Conservation (phyloP, 2,329 filamentous ascomycete genomes). For the Exophiala sp. region DNA sequence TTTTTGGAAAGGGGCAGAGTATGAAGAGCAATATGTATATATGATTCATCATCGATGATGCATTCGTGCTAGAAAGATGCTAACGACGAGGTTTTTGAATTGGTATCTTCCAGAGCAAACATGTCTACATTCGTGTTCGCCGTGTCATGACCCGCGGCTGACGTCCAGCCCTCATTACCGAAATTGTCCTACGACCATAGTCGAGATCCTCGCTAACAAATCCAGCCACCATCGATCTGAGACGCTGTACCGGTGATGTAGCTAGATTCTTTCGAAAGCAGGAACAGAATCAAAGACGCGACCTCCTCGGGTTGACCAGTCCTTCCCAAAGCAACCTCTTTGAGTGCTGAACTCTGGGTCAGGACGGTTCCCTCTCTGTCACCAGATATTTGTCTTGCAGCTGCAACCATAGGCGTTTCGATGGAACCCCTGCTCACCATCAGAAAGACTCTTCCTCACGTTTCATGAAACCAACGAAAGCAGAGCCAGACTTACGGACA, state of each 20-base stretch:
- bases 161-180: no score
- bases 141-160: no score
- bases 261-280: background rate
- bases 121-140: no score
- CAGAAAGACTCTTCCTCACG: no score
- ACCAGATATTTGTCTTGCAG: no score
- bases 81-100: no score
- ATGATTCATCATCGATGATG: no score
- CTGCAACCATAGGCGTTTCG: background rate
- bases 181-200: no score
- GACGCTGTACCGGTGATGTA: background rate
- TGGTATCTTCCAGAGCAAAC: no score
- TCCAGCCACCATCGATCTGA: background rate
- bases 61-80: no score
- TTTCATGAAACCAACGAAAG: background rate
- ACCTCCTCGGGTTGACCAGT: slow-evolving; percentile 1
- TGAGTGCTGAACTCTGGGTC: no score
- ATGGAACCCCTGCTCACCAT: background rate
- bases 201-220: no score
- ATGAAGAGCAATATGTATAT: background rate
- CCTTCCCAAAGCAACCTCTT: background rate
- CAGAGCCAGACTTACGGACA: slow-evolving; percentile 13
- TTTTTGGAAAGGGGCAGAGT: slow-evolving; percentile 7
- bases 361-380: background rate
- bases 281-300: background rate